Evolutionary conservation across 768 basidiomycete genomes (phyloP).

Genomic region (Trametes cingulata): DNA sequence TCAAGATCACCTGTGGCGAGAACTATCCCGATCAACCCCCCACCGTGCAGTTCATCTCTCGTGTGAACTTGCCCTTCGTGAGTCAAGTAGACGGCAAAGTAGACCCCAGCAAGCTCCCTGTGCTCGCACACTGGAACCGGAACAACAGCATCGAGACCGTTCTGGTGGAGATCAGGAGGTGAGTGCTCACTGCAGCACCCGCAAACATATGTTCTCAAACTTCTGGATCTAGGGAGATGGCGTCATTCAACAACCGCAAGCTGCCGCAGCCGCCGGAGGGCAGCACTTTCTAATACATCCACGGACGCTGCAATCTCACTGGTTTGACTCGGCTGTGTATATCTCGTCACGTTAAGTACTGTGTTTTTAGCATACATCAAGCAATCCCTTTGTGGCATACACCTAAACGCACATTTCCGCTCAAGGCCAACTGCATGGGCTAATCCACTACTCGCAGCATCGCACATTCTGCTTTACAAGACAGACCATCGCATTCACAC

Average conservation of each 20-base stretch:
- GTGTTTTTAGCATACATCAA: slow-evolving; percentile 24
- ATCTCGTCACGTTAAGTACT: slow-evolving; percentile 18
- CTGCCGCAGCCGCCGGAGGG: slow-evolving; percentile 95
- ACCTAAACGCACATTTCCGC: not conserved
- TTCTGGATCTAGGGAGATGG: slow-evolving; percentile 78
- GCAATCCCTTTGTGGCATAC: slow-evolving; percentile 5
- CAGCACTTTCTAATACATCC: slow-evolving; percentile 51
- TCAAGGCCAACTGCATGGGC: not conserved
- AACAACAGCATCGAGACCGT: slow-evolving; percentile 83
- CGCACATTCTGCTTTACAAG: not conserved
- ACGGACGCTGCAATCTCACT: not conserved
- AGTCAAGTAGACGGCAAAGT: slow-evolving; percentile 73
- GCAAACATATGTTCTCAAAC: not conserved
- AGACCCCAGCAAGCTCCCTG: slow-evolving; percentile 67
- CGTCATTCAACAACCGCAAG: slow-evolving; percentile 86
- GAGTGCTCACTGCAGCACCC: slow-evolving; percentile 28
- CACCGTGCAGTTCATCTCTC: slow-evolving; percentile 79
- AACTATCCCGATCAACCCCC: slow-evolving; percentile 80
- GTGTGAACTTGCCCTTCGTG: slow-evolving; percentile 94
- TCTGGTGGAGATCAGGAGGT: slow-evolving; percentile 93
- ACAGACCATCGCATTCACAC: too few species aligned
- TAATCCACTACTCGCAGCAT: not conserved
- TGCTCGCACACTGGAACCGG: slow-evolving; percentile 75
- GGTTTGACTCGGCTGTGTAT: slow-evolving; percentile 9
- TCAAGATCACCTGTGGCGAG: slow-evolving; percentile 84